These are phyloP conservation scores for Colletotrichum viniferum DNA, from an alignment of 2,329 filamentous ascomycete species.

Conservation along the genomic window DNA sequence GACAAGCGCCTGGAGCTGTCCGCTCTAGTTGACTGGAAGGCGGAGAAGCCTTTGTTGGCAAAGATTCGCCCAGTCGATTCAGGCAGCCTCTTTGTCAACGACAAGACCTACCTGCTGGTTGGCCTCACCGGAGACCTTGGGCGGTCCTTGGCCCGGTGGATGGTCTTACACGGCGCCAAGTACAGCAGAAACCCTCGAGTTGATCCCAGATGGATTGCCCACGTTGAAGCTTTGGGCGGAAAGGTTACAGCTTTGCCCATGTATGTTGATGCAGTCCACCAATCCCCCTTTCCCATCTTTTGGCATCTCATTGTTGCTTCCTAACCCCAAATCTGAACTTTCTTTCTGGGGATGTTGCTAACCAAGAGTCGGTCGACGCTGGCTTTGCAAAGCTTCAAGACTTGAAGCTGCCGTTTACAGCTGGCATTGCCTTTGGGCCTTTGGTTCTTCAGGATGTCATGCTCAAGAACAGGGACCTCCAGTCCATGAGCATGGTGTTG, in stretches of 20 bases:
- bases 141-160: constrained; percentile 37
- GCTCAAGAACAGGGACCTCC: constrained; percentile 31
- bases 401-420: constrained; percentile 33
- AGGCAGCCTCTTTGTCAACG: constrained; percentile 9
- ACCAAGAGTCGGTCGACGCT: constrained; percentile 20
- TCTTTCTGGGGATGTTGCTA: not conserved
- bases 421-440: constrained; percentile 46
- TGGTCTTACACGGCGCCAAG: constrained; percentile 34
- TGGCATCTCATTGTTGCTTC: not conserved
- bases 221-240: not conserved
- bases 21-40: not conserved
- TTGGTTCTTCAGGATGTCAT: constrained; percentile 46
- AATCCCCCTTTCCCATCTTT: not conserved
- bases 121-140: constrained; percentile 34
- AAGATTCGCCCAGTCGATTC: not conserved
- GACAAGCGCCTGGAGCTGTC: not conserved
- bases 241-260: constrained; percentile 10
- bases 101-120: constrained; percentile 35
- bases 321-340: not conserved
- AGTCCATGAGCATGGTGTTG: constrained; percentile 27
- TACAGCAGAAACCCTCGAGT: constrained; percentile 36
- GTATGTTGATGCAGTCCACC: not conserved
- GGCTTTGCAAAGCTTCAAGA: constrained; percentile 16
- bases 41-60: not conserved
- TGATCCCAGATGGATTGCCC: not conserved